Evolutionary conservation across 148 eudicot genomes (phyloP), one percentile per base, ranked within the genome.

Genomic region (Salicornia ramosissima): DNA sequence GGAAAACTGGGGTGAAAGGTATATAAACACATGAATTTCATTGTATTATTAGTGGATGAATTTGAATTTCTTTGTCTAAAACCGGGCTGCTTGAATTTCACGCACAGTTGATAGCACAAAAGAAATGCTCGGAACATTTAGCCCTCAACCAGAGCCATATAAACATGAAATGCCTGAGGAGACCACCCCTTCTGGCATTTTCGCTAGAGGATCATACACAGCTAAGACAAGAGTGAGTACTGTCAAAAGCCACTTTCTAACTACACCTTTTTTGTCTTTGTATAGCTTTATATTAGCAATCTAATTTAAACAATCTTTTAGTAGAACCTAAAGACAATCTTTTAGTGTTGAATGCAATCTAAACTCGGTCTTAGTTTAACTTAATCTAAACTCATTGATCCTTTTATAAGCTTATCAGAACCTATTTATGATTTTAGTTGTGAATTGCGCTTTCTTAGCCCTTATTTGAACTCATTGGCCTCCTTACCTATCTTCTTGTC

Each of bases 1-100:
- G 97, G 97, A 92, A 92, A 83, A 86, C 95, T 46, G 97, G 96
- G 46, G 78, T 92, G 30, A 92, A 83, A 81, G 97, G 97, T 89
- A 81, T 11, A n/a, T 12, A 15, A 10, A 30, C 9, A 40, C 8
- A 30, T 24, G 61, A 6, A 40, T 39, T n/a, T 46, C 40, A 34
- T 9, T 16, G 0, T 3, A 7, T 6, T 33, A 7, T 61, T 49
- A 50, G 43, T 64, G 69, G 15, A 43, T 3, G n/a, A 46, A 15
- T 2, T 33, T 14, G 8, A 19, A 55, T 31, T 2, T 46, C 21
- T 62, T 66, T 43, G n/a, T 19, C 29, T 67, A 36, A 77, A 50
- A 50, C 40, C 64, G 13, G 39, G 14, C 25, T 22, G 9, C 60
- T 15, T n/a, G 34, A 52, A 64, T 21, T 40, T 65, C 50, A 36